phyloP scores from a whole-genome alignment of 2,329 filamentous ascomycete species.

The Cercospora janseana region DNA sequence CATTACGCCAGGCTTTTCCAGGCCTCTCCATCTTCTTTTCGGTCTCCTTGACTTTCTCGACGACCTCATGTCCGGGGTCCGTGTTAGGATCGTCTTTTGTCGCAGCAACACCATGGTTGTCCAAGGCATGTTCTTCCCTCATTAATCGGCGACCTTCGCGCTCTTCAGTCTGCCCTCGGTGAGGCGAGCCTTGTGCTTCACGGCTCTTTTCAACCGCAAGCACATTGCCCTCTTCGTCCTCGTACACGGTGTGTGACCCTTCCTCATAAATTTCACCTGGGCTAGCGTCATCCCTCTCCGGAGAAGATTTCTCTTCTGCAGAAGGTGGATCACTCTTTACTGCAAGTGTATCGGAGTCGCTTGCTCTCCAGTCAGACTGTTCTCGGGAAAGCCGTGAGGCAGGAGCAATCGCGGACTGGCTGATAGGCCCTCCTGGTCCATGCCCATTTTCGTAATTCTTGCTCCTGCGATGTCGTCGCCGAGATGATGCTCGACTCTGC shows the following conservation, averaged over 20 bases:
- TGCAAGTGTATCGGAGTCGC: conserved; percentile 47
- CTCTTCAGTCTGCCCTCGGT: conserved; percentile 61
- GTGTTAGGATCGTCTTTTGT: conserved; percentile 49
- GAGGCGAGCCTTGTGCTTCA: conserved; percentile 48
- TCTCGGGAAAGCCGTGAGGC: conserved; percentile 37
- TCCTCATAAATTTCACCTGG: conserved; percentile 74
- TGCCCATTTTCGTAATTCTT: conserved; percentile 66
- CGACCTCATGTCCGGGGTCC: conserved; percentile 43
- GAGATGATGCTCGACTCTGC: conserved; percentile 61
- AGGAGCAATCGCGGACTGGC: conserved; percentile 84
- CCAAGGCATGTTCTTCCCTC: conserved; percentile 47
- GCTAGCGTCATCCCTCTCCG: conserved; percentile 26
- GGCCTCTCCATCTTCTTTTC: conserved; percentile 60
- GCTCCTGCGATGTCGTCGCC: conserved; percentile 61
- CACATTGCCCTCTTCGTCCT: conserved; percentile 85
- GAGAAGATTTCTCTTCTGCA: conserved; percentile 21
- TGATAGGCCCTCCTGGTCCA: conserved; percentile 81
- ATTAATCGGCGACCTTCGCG: conserved; percentile 54
- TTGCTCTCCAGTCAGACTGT: conserved; percentile 39
- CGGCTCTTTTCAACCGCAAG: conserved; percentile 60
- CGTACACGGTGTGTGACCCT: conserved; percentile 73
- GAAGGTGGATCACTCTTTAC: conserved; percentile 37
- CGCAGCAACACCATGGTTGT: conserved; percentile 44
- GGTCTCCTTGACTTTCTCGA: conserved; percentile 69
- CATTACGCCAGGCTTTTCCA: conserved; percentile 41